Percentiles rank a stretch among this genome's conserved stretches.
Evolutionary conservation across 129 eudicot species (phyloP).

Genomic region (Chrysanthemum makinoi): DNA sequence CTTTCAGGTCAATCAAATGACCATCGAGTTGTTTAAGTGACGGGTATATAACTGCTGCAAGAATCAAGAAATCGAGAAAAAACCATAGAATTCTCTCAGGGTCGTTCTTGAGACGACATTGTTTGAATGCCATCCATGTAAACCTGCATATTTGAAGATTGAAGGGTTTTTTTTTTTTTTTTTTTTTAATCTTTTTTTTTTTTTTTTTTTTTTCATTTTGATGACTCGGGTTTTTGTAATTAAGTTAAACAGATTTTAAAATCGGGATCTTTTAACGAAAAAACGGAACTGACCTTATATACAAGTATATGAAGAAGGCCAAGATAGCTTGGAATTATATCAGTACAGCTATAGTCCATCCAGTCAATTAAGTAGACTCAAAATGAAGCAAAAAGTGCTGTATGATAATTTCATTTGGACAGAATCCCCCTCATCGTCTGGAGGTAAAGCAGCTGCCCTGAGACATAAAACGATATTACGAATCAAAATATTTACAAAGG

Average conservation of each 20-base stretch:
- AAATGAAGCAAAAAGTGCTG: slow-evolving; percentile 53
- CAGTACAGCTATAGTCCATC: slow-evolving; percentile 66
- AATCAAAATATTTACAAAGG: neutral
- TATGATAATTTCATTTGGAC: slow-evolving; percentile 52
- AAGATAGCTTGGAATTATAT: slow-evolving; percentile 48
- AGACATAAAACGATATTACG: slow-evolving; percentile 8
- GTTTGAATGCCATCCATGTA: slow-evolving; percentile 69
- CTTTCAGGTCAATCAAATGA: slow-evolving; percentile 37
- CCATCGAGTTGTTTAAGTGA: slow-evolving; percentile 66
- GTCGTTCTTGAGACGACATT: slow-evolving; percentile 53
- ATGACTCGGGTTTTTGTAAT: slow-evolving; percentile 14
- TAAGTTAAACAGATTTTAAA: neutral
- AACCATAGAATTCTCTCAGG: slow-evolving; percentile 65
- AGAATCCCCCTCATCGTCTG: slow-evolving; percentile 42
- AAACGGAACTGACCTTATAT: slow-evolving; percentile 38
- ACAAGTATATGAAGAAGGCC: slow-evolving; percentile 60
- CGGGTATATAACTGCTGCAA: slow-evolving; percentile 65
- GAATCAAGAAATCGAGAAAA: slow-evolving; percentile 5
- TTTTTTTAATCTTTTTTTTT: too few species aligned
- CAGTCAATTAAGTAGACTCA: slow-evolving; percentile 50
- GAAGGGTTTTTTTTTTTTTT: neutral
- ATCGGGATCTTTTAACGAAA: neutral
- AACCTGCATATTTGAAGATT: slow-evolving; percentile 38
- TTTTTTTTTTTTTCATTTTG: neutral
- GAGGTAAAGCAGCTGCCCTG: slow-evolving; percentile 40